Conservation (phyloP, 768 basidiomycete genomes). For the Kwoniella bestiolae region DNA sequence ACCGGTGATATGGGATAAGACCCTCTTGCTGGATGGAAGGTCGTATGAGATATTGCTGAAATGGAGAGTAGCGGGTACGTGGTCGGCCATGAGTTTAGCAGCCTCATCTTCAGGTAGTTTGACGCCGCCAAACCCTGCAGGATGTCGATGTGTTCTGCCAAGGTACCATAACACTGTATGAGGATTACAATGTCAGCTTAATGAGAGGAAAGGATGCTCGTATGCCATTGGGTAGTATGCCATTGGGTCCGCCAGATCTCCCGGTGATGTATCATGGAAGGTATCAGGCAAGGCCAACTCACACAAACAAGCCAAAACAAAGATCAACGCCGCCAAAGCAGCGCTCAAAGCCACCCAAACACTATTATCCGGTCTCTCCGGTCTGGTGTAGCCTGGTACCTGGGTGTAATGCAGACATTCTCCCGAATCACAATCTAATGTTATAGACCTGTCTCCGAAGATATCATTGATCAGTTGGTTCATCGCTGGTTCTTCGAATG, state of each 20-base stretch:
- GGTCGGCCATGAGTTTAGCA: slow-evolving; percentile 85
- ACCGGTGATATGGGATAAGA: slow-evolving; percentile 82
- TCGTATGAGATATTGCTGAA: slow-evolving; percentile 83
- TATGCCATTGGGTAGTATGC: too few relatives aligned
- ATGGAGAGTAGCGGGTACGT: slow-evolving; percentile 91
- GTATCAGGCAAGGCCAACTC: slow-evolving; percentile 57
- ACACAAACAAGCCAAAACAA: slow-evolving; percentile 68
- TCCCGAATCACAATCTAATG: slow-evolving; percentile 81
- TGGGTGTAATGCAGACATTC: slow-evolving; percentile 93
- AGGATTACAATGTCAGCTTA: neutral
- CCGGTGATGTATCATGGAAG: neutral
- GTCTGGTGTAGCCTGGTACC: slow-evolving; percentile 91
- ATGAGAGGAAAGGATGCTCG: too few relatives aligned
- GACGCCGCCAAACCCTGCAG: slow-evolving; percentile 61
- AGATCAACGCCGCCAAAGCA: slow-evolving; percentile 74
- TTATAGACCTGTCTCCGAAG: slow-evolving; percentile 90
- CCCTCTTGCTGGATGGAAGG: slow-evolving; percentile 66
- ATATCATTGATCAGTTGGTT: slow-evolving; percentile 89
- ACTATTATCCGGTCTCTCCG: slow-evolving; percentile 81
- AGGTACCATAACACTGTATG: slow-evolving; percentile 82
- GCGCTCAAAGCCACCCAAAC: slow-evolving; percentile 82
- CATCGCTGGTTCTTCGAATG: slow-evolving; percentile 96
- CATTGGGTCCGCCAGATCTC: neutral
- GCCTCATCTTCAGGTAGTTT: slow-evolving; percentile 76
- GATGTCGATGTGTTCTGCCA: slow-evolving; percentile 69